Base-by-base conservation (phyloP, 2,329 filamentous ascomycete species). In the Penicillium janthinellum region DNA sequence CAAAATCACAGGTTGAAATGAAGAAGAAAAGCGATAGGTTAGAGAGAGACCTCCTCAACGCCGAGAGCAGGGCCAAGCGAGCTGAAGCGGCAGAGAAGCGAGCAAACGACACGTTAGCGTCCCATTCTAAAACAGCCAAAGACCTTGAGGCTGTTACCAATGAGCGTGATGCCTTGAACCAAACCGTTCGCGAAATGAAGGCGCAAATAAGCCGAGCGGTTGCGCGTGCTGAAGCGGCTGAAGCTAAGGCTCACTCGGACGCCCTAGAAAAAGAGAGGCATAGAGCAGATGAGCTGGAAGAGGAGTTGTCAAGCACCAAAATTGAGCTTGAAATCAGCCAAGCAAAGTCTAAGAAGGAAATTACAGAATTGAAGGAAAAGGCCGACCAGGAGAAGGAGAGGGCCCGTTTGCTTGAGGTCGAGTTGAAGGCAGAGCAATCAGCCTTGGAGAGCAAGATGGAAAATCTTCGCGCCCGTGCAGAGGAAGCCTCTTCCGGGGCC, bases 391-490 rank as follows among this genome's bases (percentile, higher is more conserved):
- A 91, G 55, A 84, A 86, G 54, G 91, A 96, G 74, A 87, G 86
- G 31, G 83, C 87, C 20, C 84, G 85, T 12, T 81, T 86, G 11
- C 79, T 86, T 7, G 91, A 96, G 74, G 77, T 89, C 5, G 94
- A 97, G 71, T 81, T 96, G 68, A 90, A 90, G 69, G 84, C 84
- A n/a, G 94, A 98, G 76, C 85, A 88, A 57, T 80, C 83, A 52
- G 82, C 88, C 15, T 83, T 96, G 64, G 96, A 99, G 78, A 89
- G 90, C 67, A 96, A 96, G 74, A 83, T 99, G 57, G 95, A 99
- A 77, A 86, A 90, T 8, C 88, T 97, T 78, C 89, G 95, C 57
- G 86, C 88, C 17, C 86, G 90, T 35, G 92, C 91, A 1, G 95
- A 99, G 77, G 95, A 99, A 75, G 91, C 88, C 0, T 92, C 92